A percentile compares a stretch with the other conserved stretches of the same genome.
These are phyloP conservation scores for Nitzschia sp. DNA, from an alignment of 108 stramenopile species.

Conservation along the genomic window DNA sequence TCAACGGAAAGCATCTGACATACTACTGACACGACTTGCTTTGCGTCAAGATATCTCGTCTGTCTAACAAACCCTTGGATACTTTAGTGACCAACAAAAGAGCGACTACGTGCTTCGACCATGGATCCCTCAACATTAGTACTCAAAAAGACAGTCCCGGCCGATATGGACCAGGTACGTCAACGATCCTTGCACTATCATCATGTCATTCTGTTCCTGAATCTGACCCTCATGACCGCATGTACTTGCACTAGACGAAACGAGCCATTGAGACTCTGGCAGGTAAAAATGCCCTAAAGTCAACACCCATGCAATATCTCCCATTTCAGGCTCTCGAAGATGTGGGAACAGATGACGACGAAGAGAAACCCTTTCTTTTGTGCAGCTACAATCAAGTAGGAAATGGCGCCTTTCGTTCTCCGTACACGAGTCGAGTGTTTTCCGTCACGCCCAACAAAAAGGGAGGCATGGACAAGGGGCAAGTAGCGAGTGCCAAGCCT, in stretches of 20 bases:
- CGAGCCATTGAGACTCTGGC: slow-evolving; percentile 13
- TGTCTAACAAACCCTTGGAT: too few relatives aligned
- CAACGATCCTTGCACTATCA: background rate
- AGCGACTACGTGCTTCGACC: too few relatives aligned
- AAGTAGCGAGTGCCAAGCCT: background rate
- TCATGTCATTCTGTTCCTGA: background rate
- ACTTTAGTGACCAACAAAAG: too few relatives aligned
- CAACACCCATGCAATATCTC: slow-evolving; percentile 5
- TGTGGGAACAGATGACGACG: background rate
- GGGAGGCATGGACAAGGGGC: too few relatives aligned
- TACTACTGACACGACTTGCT: too few relatives aligned
- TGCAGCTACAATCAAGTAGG: slow-evolving; percentile 46
- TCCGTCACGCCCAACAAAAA: slow-evolving; percentile 13
- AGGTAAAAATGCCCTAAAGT: slow-evolving; percentile 1
- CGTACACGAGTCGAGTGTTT: slow-evolving; percentile 59
- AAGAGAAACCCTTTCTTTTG: slow-evolving; percentile 48
- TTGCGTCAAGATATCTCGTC: too few relatives aligned
- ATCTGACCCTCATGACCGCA: background rate
- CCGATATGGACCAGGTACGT: slow-evolving; percentile 42
- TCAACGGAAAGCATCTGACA: too few relatives aligned
- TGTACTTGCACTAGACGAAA: slow-evolving; percentile 11
- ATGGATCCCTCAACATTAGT: slow-evolving; percentile 28
- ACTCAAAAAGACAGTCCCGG: slow-evolving; percentile 36
- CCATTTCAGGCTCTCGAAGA: slow-evolving; percentile 12
- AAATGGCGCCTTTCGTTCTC: slow-evolving; percentile 52